These are phyloP conservation scores for Maudiozyma humilis DNA, from an alignment of 1,139 yeast species.

Conservation along the genomic window DNA sequence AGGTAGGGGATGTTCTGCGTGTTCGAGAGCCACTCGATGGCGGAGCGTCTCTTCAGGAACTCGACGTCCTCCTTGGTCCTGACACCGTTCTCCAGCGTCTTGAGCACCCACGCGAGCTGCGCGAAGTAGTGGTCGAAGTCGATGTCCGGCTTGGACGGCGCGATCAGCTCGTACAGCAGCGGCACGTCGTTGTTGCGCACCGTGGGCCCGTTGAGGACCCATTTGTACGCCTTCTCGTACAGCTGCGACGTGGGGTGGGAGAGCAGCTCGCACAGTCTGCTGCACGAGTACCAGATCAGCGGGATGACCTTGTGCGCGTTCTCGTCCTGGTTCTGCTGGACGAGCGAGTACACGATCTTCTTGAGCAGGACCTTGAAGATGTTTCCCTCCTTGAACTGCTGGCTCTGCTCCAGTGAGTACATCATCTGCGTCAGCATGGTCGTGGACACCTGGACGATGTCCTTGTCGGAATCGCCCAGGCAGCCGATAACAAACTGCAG, in stretches of 20 bases:
- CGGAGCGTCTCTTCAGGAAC: conserved; percentile 43
- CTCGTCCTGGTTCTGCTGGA: conserved; percentile 5
- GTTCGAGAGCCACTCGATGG: conserved; percentile 62
- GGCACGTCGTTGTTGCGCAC: conserved; percentile 58
- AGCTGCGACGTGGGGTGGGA: conserved; percentile 62
- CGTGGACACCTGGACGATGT: conserved; percentile 41
- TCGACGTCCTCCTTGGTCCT: conserved; percentile 44
- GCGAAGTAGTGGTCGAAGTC: conserved; percentile 48
- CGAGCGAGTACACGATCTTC: conserved; percentile 43
- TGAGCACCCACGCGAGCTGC: conserved; percentile 62
- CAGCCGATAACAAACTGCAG: conserved; percentile 51
- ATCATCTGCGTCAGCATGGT: conserved; percentile 40
- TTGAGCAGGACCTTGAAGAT: conserved; percentile 52
- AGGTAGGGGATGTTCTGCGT: conserved; percentile 45
- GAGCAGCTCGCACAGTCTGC: conserved; percentile 50
- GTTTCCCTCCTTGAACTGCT: conserved; percentile 50
- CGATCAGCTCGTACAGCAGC: conserved; percentile 43
- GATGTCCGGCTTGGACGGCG: conserved; percentile 31
- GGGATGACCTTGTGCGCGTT: conserved; percentile 31
- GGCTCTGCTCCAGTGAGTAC: conserved; percentile 29
- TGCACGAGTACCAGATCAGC: conserved; percentile 39
- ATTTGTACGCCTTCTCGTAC: conserved; percentile 60
- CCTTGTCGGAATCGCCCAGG: conserved; percentile 48
- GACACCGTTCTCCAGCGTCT: conserved; percentile 40
- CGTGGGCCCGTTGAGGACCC: conserved; percentile 41